Evolutionary conservation across 108 stramenopile species (phyloP).

Genomic region (Epipyxis sp.): DNA sequence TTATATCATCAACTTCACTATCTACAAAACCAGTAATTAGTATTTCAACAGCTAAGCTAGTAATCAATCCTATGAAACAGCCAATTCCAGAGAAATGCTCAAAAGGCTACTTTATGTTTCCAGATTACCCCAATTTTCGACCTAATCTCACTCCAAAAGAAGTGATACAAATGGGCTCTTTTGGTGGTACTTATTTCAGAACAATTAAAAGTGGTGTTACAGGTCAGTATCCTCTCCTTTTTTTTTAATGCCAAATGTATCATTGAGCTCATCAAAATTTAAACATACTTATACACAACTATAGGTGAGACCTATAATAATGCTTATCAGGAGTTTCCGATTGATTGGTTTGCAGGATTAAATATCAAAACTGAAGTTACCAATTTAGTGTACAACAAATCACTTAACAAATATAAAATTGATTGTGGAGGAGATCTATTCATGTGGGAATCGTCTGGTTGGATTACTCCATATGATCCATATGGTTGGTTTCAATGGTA

Average conservation of each 20-base stretch:
- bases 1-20: no score
- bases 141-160: conserved; percentile 92
- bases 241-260: not conserved
- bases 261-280: not conserved
- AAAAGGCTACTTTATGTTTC: conserved; percentile 5
- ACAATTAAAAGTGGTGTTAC: conserved; percentile 66
- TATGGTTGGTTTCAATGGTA: conserved; percentile 99
- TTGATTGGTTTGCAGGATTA: conserved; percentile 70
- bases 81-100: not conserved
- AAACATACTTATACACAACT: conserved; percentile 55
- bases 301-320: conserved; percentile 62
- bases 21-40: no score
- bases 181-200: conserved; percentile 94
- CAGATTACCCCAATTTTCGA: conserved; percentile 65
- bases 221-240: no score
- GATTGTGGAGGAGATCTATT: conserved; percentile 86
- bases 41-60: no score
- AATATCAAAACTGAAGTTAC: not conserved
- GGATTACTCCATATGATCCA: conserved; percentile 80
- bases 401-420: conserved; percentile 78
- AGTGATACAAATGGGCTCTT: conserved; percentile 76
- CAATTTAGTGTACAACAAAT: conserved; percentile 48
- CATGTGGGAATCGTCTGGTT: conserved; percentile 85
- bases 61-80: no score
- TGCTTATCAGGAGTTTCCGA: conserved; percentile 62